phyloP scores from a whole-genome alignment of 2,329 filamentous ascomycete genomes.

The Epichloe sylvatica region DNA sequence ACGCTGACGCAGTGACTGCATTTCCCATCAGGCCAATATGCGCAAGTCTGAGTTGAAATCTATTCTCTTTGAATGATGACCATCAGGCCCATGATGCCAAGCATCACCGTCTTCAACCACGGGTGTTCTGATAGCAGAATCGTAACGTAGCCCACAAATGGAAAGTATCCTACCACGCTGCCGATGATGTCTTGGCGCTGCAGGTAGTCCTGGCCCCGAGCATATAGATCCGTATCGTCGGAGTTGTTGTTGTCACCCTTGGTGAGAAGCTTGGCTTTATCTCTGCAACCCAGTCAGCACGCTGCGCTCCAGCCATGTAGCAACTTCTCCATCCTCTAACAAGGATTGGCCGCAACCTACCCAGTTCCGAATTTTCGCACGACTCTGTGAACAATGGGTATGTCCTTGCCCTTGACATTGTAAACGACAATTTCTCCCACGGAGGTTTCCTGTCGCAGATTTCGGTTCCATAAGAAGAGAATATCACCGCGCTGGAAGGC shows the following conservation, averaged over 20 bases:
- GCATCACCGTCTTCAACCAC: conserved; percentile 89
- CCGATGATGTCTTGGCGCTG: conserved; percentile 84
- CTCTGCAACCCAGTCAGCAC: conserved; percentile 21
- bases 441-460: conserved; percentile 39
- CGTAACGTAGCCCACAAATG: conserved; percentile 92
- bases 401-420: conserved; percentile 85
- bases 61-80: conserved; percentile 86
- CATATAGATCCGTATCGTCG: conserved; percentile 82
- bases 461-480: conserved; percentile 64
- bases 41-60: neutral
- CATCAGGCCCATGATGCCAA: conserved; percentile 88
- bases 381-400: conserved; percentile 90
- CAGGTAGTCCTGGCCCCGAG: conserved; percentile 72
- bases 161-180: conserved; percentile 80
- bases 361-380: conserved; percentile 58
- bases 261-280: conserved; percentile 63
- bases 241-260: conserved; percentile 95
- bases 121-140: conserved; percentile 92
- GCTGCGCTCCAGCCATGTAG: too few species aligned
- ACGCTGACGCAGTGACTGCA: neutral
- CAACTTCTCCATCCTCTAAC: too few species aligned
- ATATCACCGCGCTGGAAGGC: conserved; percentile 69
- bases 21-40: neutral
- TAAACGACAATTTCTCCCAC: conserved; percentile 49
- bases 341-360: conserved; percentile 20